phyloP scores from a whole-genome alignment of 2,329 filamentous ascomycete genomes.

The Penicillium griseofulvum region DNA sequence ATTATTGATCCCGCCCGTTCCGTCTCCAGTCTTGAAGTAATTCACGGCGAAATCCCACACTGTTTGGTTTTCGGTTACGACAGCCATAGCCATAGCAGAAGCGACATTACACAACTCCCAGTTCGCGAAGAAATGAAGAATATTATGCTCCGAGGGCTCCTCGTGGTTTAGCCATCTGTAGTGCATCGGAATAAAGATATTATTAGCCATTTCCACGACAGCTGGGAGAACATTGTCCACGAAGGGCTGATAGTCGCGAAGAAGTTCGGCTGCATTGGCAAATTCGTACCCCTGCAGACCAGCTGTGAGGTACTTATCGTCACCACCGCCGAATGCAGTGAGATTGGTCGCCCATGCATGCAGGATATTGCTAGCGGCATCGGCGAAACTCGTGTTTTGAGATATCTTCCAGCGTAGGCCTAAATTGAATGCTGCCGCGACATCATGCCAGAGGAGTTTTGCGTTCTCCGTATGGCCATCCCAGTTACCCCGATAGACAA shows the following conservation, averaged over 20 bases:
- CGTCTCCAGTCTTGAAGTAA: conserved; percentile 9
- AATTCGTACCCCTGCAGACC: conserved; percentile 13
- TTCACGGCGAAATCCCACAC: conserved; percentile 8
- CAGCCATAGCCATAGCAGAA: conserved; percentile 9
- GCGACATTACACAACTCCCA: conserved; percentile 10
- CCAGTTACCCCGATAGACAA: conserved; percentile 1
- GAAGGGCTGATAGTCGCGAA: conserved; percentile 8
- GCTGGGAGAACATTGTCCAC: not conserved
- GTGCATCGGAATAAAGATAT: conserved; percentile 4
- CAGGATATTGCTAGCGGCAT: conserved; percentile 8
- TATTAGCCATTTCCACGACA: not conserved
- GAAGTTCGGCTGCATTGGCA: conserved; percentile 12
- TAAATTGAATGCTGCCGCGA: conserved; percentile 9
- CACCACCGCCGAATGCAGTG: not conserved
- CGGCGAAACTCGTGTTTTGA: conserved; percentile 3
- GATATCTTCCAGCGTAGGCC: conserved; percentile 13
- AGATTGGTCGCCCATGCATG: conserved; percentile 5
- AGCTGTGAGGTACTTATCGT: conserved; percentile 8
- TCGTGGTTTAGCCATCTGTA: conserved; percentile 1
- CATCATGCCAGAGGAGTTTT: conserved; percentile 7
- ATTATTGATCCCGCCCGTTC: conserved; percentile 8
- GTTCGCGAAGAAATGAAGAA: conserved; percentile 8
- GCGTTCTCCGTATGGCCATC: conserved; percentile 1
- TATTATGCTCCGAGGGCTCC: conserved; percentile 6
- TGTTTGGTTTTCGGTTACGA: conserved; percentile 12